phyloP scores from a whole-genome alignment of 1,284 basidiomycete species.

The Malassezia equina region DNA sequence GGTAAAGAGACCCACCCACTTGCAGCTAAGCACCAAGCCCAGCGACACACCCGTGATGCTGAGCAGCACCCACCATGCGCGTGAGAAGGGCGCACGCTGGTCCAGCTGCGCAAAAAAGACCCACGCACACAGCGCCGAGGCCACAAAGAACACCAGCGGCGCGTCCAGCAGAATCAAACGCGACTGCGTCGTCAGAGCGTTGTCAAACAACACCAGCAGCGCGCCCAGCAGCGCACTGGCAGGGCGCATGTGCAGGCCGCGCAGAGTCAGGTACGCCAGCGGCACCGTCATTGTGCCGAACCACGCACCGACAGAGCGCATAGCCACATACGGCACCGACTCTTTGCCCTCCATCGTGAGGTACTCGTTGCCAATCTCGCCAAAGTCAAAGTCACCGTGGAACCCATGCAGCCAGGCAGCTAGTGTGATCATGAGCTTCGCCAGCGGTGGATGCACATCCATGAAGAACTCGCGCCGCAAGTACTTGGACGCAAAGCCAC shows the following conservation, averaged over 20 bases:
- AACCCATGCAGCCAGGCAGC: conserved; percentile 82
- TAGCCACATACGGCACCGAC: conserved; percentile 82
- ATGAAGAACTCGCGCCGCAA: conserved; percentile 81
- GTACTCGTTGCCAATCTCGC: conserved; percentile 65
- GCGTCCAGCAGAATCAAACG: conserved; percentile 94
- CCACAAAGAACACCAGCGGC: conserved; percentile 93
- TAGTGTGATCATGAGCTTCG: conserved; percentile 86
- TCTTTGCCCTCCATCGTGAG: conserved; percentile 27
- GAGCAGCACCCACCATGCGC: conserved; percentile 85
- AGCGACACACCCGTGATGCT: conserved; percentile 75
- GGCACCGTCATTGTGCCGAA: conserved; percentile 83
- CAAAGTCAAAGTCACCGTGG: conserved; percentile 88
- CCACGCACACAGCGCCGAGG: conserved; percentile 76
- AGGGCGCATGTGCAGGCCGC: conserved; percentile 69
- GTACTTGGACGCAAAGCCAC: conserved; percentile 63
- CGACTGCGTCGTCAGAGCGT: conserved; percentile 87
- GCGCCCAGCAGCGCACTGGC: conserved; percentile 81
- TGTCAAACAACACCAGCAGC: conserved; percentile 89
- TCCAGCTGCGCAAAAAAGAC: conserved; percentile 84
- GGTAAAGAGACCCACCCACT: conserved; percentile 99
- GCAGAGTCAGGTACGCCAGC: conserved; percentile 82
- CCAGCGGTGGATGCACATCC: conserved; percentile 94
- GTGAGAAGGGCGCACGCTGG: conserved; percentile 61
- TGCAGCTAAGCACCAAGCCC: conserved; percentile 83
- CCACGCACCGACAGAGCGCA: conserved; percentile 83